Percentiles rank a stretch among this genome's conserved stretches.
Conservation (phyloP, 805 yeast species). For the Ogataea trehaloabstinens region DNA sequence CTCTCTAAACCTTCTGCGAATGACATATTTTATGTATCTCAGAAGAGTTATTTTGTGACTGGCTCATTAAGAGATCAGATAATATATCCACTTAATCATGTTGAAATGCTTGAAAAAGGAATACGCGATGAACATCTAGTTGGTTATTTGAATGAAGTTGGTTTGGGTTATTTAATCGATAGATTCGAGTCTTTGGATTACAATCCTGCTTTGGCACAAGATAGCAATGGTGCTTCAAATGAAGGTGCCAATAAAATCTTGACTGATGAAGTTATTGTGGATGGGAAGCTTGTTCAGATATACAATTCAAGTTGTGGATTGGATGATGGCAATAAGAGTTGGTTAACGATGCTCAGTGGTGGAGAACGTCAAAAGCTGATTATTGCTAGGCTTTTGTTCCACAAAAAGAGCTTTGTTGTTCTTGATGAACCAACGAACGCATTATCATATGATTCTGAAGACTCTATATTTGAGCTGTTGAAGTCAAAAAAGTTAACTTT, state of each 20-base stretch:
- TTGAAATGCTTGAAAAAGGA: slow-evolving; percentile 73
- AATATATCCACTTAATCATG: slow-evolving; percentile 78
- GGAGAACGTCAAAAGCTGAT: slow-evolving; percentile 91
- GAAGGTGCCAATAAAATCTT: slow-evolving; percentile 5
- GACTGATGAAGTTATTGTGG: slow-evolving; percentile 26
- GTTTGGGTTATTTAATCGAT: slow-evolving; percentile 72
- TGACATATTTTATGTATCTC: slow-evolving; percentile 79
- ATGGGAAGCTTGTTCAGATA: slow-evolving; percentile 25
- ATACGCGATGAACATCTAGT: slow-evolving; percentile 66
- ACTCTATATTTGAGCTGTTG: slow-evolving; percentile 73
- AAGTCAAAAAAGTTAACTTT: slow-evolving; percentile 69
- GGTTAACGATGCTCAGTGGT: slow-evolving; percentile 94
- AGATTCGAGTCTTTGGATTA: slow-evolving; percentile 56
- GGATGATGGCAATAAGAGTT: slow-evolving; percentile 35
- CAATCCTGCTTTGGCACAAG: slow-evolving; percentile 26
- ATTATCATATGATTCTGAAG: slow-evolving; percentile 86
- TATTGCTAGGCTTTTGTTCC: slow-evolving; percentile 82
- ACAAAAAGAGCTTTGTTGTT: slow-evolving; percentile 75
- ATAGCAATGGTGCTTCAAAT: neutral
- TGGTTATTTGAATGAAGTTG: slow-evolving; percentile 69
- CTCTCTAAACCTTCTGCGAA: slow-evolving; percentile 70
- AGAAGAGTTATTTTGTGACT: slow-evolving; percentile 73
- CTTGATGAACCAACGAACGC: slow-evolving; percentile 96
- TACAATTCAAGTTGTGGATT: slow-evolving; percentile 26
- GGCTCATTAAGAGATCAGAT: slow-evolving; percentile 91